Conservation (phyloP, 148 eudicot genomes). For the Rhododendron ferrugineum region DNA sequence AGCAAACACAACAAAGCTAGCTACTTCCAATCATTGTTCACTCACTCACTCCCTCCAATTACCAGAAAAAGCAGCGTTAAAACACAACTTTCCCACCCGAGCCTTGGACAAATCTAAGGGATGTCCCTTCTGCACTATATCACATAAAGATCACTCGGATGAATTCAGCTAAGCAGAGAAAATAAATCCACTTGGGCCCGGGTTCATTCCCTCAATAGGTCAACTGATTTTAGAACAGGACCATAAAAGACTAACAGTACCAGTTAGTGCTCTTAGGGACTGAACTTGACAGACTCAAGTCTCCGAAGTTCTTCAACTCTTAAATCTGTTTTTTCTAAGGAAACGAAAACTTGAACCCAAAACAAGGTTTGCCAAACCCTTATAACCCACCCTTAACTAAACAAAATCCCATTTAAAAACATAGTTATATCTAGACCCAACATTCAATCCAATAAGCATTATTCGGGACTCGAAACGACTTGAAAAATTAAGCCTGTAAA, state of each 20-base stretch:
- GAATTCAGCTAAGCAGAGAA: background rate
- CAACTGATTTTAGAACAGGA: background rate
- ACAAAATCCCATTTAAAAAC: too few species aligned
- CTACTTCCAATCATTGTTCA: background rate
- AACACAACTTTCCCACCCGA: background rate
- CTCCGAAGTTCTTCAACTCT: background rate
- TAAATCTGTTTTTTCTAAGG: background rate
- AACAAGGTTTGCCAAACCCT: background rate
- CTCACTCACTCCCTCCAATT: background rate
- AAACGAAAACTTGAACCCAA: background rate
- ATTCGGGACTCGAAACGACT: background rate
- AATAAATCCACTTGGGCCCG: background rate
- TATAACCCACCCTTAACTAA: background rate
- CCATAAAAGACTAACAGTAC: background rate
- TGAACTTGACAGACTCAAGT: background rate
- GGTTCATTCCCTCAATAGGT: background rate
- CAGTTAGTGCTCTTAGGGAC: background rate
- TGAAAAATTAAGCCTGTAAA: background rate
- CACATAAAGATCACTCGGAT: background rate
- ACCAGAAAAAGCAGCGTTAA: background rate
- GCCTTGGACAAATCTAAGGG: background rate
- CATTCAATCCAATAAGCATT: background rate
- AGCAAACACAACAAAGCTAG: background rate
- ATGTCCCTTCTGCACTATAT: background rate
- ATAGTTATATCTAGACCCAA: background rate